These are phyloP conservation scores for Neurospora discreta DNA, from an alignment of 495 filamentous ascomycete species.

Conservation along the genomic window DNA sequence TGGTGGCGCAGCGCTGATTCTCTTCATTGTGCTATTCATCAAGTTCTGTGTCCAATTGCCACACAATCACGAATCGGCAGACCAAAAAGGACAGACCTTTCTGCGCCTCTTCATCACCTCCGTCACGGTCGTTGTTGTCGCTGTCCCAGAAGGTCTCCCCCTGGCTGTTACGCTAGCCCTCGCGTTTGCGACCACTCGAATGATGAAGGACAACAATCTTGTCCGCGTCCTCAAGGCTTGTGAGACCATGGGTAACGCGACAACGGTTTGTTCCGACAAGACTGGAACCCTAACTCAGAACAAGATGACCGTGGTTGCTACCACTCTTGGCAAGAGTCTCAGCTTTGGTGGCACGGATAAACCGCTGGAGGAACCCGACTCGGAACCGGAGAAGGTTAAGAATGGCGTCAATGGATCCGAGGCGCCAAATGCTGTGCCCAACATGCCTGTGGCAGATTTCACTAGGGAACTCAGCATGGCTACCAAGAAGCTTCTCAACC, in stretches of 20 bases:
- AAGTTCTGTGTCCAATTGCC: slow-evolving; percentile 67
- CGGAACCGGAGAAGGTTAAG: slow-evolving; percentile 1
- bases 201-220: slow-evolving; percentile 92
- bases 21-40: slow-evolving; percentile 86
- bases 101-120: slow-evolving; percentile 90
- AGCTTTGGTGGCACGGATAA: slow-evolving; percentile 46
- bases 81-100: slow-evolving; percentile 77
- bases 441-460: slow-evolving; percentile 18
- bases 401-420: not conserved
- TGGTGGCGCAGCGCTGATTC: slow-evolving; percentile 64
- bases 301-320: slow-evolving; percentile 80
- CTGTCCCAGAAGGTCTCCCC: slow-evolving; percentile 90
- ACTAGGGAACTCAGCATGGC: slow-evolving; percentile 40
- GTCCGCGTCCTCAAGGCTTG: slow-evolving; percentile 84
- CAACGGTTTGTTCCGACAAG: slow-evolving; percentile 93
- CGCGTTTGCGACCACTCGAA: slow-evolving; percentile 90
- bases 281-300: slow-evolving; percentile 93
- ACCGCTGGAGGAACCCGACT: slow-evolving; percentile 12
- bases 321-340: slow-evolving; percentile 55
- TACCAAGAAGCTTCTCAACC: slow-evolving; percentile 51
- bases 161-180: slow-evolving; percentile 88
- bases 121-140: slow-evolving; percentile 93
- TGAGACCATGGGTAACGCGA: slow-evolving; percentile 97
- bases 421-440: slow-evolving; percentile 17
- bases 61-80: slow-evolving; percentile 37